Percentiles rank a stretch among this genome's conserved stretches.
phyloP scores from a whole-genome alignment of 257 asterid genomes.

The Orobanche coerulescens region DNA sequence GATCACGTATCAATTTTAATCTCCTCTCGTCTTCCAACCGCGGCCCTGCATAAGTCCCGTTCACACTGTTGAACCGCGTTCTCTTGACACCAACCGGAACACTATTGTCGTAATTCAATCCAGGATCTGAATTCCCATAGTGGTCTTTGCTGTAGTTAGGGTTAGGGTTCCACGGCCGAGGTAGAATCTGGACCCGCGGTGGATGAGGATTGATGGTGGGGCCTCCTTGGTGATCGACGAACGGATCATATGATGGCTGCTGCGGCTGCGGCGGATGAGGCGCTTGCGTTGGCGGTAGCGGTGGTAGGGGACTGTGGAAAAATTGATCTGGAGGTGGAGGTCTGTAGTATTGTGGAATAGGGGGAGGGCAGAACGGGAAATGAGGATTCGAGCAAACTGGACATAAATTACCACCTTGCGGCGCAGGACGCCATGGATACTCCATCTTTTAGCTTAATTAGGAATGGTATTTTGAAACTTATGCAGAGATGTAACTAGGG shows the following conservation, averaged over 20 bases:
- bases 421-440: slow-evolving; percentile 53
- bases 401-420: slow-evolving; percentile 35
- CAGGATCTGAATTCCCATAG: slow-evolving; percentile 27
- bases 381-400: slow-evolving; percentile 57
- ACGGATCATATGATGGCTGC: slow-evolving; percentile 50
- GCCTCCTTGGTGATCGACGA: slow-evolving; percentile 44
- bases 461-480: neutral
- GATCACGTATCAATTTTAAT: slow-evolving; percentile 70
- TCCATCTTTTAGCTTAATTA: slow-evolving; percentile 34
- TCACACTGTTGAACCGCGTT: slow-evolving; percentile 39
- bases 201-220: slow-evolving; percentile 29
- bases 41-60: slow-evolving; percentile 13
- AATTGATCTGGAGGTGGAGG: slow-evolving; percentile 39
- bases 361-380: slow-evolving; percentile 66
- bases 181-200: slow-evolving; percentile 28
- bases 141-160: slow-evolving; percentile 29
- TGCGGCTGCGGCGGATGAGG: slow-evolving; percentile 36
- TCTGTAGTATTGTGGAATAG: slow-evolving; percentile 31
- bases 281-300: slow-evolving; percentile 40
- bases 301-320: slow-evolving; percentile 28
- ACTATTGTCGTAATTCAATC: slow-evolving; percentile 26
- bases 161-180: slow-evolving; percentile 35
- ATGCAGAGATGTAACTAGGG: slow-evolving; percentile 17
- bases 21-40: slow-evolving; percentile 60
- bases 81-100: slow-evolving; percentile 52